A percentile compares a stretch with the other conserved stretches of the same genome.
phyloP scores from a whole-genome alignment of 148 eudicot species.

The Cornus controversa region DNA sequence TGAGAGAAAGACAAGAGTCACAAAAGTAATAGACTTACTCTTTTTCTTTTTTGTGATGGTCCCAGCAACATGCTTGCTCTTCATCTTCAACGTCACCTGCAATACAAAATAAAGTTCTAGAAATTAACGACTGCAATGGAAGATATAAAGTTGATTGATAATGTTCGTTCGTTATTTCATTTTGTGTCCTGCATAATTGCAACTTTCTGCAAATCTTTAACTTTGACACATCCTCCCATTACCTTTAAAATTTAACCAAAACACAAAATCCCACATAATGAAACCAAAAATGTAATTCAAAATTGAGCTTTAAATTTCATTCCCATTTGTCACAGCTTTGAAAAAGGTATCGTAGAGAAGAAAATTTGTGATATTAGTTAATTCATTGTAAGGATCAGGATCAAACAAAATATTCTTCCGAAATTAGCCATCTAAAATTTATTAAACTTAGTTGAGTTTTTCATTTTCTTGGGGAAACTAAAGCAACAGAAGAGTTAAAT shows the following conservation, averaged over 20 bases:
- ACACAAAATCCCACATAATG: background rate
- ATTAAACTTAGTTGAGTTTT: background rate
- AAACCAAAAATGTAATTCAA: background rate
- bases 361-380: background rate
- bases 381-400: background rate
- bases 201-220: conserved; percentile 19
- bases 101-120: conserved; percentile 19
- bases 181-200: conserved; percentile 19
- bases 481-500: background rate
- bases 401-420: background rate
- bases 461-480: background rate
- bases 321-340: background rate
- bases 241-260: conserved; percentile 11
- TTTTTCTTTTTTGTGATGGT: conserved; percentile 99
- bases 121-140: conserved; percentile 33
- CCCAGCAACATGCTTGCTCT: conserved; percentile 97
- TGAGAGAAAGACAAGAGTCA: conserved; percentile 42
- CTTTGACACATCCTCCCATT: conserved; percentile 5
- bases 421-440: background rate
- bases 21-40: conserved; percentile 67
- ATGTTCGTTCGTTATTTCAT: background rate
- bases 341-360: background rate
- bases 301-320: background rate
- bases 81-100: conserved; percentile 94
- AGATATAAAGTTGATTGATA: conserved; percentile 8